Evolutionary conservation across 129 eudicot species (phyloP), one percentile per base, ranked within the genome.

Genomic region (Flaveria linearis): DNA sequence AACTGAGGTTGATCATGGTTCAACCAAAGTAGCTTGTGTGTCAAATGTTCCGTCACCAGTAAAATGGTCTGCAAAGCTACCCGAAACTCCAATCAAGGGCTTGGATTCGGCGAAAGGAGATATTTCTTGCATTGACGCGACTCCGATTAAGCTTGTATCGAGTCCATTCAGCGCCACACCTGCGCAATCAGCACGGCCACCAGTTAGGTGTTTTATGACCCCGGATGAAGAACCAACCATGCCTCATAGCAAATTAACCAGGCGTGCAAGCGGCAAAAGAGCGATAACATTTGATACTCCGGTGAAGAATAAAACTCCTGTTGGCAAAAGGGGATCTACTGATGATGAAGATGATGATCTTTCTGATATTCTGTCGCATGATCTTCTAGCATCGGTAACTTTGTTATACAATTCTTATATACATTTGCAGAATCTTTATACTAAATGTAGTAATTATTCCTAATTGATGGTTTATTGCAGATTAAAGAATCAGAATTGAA

Each of bases 91-190:
- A 51, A 50, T 84, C 15, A 88, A 88, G 86, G 75, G 14, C 36
- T 30, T 75, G 20, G 55, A 57, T 82, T 69, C 75, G 23, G 25
- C 28, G 8, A 79, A 76, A 72, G 75, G 51, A 39, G 75, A 74
- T 52, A 2, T 12, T 22, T 36, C 41, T 4, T 36, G 41, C 41
- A 36, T 36, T 36, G 41, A 66, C 17, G 82, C 68, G 56, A 91
- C 92, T 61, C 89, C 88, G 30, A 79, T 69, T 0, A 78, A 80
- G 73, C 68, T 42, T 11, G 65, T 74, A 26, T 86, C 83, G 13
- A 90, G 90, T 66, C 98, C 96, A n/a, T 80, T 78, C 84, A 82
- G 79, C 71, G 84, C 88, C 28, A 93, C 98, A 63, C 98, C 97
- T 41, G 76, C 78, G 18, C 82, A 80, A 62, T 76, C 69, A 23